Evolutionary conservation across 2,329 filamentous ascomycete species (phyloP).

Genomic region (Cordyceps fumosorosea): DNA sequence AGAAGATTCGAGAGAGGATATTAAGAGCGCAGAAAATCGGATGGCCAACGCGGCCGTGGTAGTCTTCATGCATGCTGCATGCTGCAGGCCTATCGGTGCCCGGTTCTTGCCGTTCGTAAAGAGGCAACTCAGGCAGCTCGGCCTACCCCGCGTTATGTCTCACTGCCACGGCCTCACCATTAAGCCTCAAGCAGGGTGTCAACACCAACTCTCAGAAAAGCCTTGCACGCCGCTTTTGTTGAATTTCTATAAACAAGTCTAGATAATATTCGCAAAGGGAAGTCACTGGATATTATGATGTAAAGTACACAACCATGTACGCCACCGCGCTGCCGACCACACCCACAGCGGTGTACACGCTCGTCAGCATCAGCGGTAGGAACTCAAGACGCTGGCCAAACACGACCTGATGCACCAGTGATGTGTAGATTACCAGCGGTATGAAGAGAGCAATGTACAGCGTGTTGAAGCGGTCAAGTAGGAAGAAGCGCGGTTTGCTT

Average conservation of each 20-base stretch:
- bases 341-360: constrained; percentile 88
- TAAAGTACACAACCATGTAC: constrained; percentile 87
- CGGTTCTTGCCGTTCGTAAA: too few relatives aligned
- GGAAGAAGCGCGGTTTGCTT: constrained; percentile 70
- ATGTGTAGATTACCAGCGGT: constrained; percentile 83
- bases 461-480: constrained; percentile 85
- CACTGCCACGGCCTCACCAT: too few relatives aligned
- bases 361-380: constrained; percentile 93
- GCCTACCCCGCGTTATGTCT: too few relatives aligned
- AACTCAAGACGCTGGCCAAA: constrained; percentile 85
- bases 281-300: constrained; percentile 30
- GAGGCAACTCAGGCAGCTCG: too few relatives aligned
- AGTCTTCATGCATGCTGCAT: too few relatives aligned
- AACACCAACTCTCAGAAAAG: neutral
- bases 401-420: constrained; percentile 71
- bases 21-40: too few relatives aligned
- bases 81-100: too few relatives aligned
- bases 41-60: too few relatives aligned
- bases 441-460: constrained; percentile 87
- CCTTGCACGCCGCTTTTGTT: neutral
- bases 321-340: constrained; percentile 94
- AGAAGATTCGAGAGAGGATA: neutral
- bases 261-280: neutral
- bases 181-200: neutral
- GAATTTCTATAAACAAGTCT: constrained; percentile 4